These are phyloP conservation scores for Albizia julibrissin DNA, from an alignment of 306 rosid genomes.

Conservation along the genomic window DNA sequence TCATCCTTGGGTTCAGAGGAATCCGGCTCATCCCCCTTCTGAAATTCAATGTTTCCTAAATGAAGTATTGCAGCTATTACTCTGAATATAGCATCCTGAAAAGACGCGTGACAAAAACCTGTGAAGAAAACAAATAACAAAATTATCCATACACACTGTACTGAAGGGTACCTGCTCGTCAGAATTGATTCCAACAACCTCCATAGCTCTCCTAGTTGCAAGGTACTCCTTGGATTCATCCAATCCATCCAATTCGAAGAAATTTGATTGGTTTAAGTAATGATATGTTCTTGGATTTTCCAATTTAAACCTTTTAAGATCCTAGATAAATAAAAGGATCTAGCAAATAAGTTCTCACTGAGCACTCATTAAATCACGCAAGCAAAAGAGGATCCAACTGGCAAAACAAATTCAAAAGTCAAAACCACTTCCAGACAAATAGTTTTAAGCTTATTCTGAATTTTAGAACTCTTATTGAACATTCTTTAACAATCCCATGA, in stretches of 20 bases:
- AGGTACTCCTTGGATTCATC: slow-evolving; percentile 87
- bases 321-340: slow-evolving; percentile 48
- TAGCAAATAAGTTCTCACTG: slow-evolving; percentile 20
- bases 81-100: slow-evolving; percentile 89
- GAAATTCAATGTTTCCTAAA: slow-evolving; percentile 87
- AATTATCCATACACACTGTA: slow-evolving; percentile 19
- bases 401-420: neutral
- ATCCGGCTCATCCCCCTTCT: slow-evolving; percentile 71
- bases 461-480: neutral
- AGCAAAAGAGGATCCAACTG: slow-evolving; percentile 13
- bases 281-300: slow-evolving; percentile 77
- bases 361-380: neutral
- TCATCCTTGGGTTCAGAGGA: slow-evolving; percentile 92
- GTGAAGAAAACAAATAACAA: slow-evolving; percentile 20
- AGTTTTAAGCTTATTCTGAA: neutral
- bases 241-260: slow-evolving; percentile 64
- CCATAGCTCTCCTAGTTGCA: slow-evolving; percentile 89
- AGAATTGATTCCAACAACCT: slow-evolving; percentile 79
- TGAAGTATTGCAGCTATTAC: slow-evolving; percentile 91
- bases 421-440: neutral
- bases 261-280: slow-evolving; percentile 88
- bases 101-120: slow-evolving; percentile 25
- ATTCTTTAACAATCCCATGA: neutral
- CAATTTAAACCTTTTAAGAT: slow-evolving; percentile 67
- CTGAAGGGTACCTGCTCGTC: slow-evolving; percentile 73